phyloP scores from a whole-genome alignment of 129 eudicot species.

The Tagetes patula region DNA sequence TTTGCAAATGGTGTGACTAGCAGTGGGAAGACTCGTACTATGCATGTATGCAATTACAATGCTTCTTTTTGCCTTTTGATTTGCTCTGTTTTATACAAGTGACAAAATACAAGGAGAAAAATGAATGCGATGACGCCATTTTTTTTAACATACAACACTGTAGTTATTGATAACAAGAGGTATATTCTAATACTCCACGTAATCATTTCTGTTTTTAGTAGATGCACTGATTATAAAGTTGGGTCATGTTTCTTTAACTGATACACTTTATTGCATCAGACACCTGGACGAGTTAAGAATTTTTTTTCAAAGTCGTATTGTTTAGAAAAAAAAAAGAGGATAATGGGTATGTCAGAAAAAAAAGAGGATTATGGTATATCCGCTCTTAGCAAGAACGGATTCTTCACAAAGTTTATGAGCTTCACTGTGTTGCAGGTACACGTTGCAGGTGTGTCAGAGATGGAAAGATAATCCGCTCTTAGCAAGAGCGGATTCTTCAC shows the following conservation, averaged over 20 bases:
- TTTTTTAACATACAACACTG: background rate
- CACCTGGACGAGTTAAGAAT: slow-evolving; percentile 91
- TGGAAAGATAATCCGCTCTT: too few species aligned
- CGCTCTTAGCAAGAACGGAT: too few species aligned
- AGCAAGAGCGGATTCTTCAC: too few species aligned
- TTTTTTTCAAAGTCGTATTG: too few species aligned
- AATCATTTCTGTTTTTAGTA: background rate
- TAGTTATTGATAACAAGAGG: slow-evolving; percentile 58
- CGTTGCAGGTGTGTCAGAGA: too few species aligned
- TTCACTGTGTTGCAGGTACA: too few species aligned
- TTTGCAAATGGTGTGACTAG: slow-evolving; percentile 97
- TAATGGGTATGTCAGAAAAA: too few species aligned
- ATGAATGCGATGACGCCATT: background rate
- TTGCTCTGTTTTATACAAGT: background rate
- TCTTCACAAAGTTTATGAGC: too few species aligned
- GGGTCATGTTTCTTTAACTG: slow-evolving; percentile 19
- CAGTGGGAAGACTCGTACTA: slow-evolving; percentile 98
- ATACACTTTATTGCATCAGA: slow-evolving; percentile 50
- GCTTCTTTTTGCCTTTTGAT: slow-evolving; percentile 18
- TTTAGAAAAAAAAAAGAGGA: too few species aligned
- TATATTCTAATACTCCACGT: slow-evolving; percentile 26
- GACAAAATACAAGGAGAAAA: slow-evolving; percentile 12
- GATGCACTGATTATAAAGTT: slow-evolving; percentile 1
- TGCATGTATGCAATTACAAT: slow-evolving; percentile 65
- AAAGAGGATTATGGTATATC: too few species aligned